phyloP scores from a whole-genome alignment of 2,329 filamentous ascomycete genomes.

The Stenocarpella maydis region DNA sequence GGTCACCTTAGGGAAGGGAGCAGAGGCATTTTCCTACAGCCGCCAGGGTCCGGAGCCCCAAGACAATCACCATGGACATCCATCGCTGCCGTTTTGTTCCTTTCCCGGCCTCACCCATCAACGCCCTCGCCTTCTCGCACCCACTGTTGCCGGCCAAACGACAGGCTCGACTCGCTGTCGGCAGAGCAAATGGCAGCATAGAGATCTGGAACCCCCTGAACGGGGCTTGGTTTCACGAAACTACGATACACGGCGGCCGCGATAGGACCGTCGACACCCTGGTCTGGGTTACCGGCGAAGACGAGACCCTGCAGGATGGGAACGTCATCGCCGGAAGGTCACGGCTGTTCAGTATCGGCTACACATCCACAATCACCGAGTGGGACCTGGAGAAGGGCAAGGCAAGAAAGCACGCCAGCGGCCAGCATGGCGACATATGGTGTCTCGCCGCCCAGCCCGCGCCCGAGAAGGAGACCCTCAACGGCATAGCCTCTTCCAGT shows the following conservation, averaged over 20 bases:
- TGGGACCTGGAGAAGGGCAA: slow-evolving; percentile 87
- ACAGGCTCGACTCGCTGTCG: slow-evolving; percentile 79
- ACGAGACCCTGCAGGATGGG: slow-evolving; percentile 71
- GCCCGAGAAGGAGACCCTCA: slow-evolving; percentile 44
- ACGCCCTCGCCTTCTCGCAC: slow-evolving; percentile 93
- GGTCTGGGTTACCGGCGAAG: slow-evolving; percentile 88
- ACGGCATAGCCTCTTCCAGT: slow-evolving; percentile 38
- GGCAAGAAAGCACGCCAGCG: slow-evolving; percentile 83
- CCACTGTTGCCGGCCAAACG: slow-evolving; percentile 58
- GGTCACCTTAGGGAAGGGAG: slow-evolving; percentile 19
- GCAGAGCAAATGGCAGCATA: slow-evolving; percentile 92
- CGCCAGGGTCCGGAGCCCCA: slow-evolving; percentile 24
- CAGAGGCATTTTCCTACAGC: slow-evolving; percentile 29
- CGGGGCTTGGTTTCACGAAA: slow-evolving; percentile 89
- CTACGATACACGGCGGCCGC: slow-evolving; percentile 81
- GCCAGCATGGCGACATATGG: slow-evolving; percentile 97
- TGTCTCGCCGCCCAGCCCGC: slow-evolving; percentile 88
- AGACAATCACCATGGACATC: slow-evolving; percentile 76
- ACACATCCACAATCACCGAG: slow-evolving; percentile 90
- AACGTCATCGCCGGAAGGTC: slow-evolving; percentile 73
- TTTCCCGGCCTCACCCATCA: slow-evolving; percentile 91
- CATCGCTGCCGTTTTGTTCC: slow-evolving; percentile 97
- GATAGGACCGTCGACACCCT: slow-evolving; percentile 90
- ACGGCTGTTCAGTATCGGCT: slow-evolving; percentile 94
- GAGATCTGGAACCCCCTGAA: slow-evolving; percentile 94